Percentiles rank a stretch among this genome's conserved stretches.
Conservation (phyloP, 2,329 filamentous ascomycete genomes). For the Aureobasidium sp. region DNA sequence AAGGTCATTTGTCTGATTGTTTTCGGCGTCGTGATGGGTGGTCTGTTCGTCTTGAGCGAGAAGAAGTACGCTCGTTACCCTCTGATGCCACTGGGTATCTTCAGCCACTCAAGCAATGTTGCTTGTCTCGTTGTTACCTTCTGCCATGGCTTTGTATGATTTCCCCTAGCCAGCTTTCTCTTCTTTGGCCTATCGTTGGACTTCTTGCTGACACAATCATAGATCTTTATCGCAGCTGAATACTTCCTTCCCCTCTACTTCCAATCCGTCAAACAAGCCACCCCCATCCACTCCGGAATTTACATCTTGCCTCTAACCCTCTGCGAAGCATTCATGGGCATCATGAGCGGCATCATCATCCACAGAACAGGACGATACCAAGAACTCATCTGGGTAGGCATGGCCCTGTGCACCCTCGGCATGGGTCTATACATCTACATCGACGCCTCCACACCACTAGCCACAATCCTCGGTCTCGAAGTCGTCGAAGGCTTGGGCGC, state of each 20-base stretch:
- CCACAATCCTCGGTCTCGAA: constrained; percentile 39
- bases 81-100: constrained; percentile 59
- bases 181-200: neutral
- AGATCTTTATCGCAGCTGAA: constrained; percentile 51
- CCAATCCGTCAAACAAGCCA: constrained; percentile 56
- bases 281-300: constrained; percentile 51
- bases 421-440: constrained; percentile 41
- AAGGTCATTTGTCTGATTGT: constrained; percentile 49
- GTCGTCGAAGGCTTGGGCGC: constrained; percentile 43
- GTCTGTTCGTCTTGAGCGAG: constrained; percentile 53
- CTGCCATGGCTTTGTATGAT: constrained; percentile 36
- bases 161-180: too few species aligned
- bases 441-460: constrained; percentile 27
- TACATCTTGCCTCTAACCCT: constrained; percentile 53
- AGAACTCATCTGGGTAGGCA: constrained; percentile 38
- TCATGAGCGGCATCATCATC: constrained; percentile 40
- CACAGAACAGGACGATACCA: constrained; percentile 43
- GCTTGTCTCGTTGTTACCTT: constrained; percentile 46
- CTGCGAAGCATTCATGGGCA: constrained; percentile 35
- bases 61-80: constrained; percentile 56
- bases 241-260: constrained; percentile 71
- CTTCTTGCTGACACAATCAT: neutral
- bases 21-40: constrained; percentile 40
- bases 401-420: constrained; percentile 35
- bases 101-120: constrained; percentile 47